Base-by-base conservation (phyloP, 371 early-diverging fungal genomes). In the Mucor irregularis region DNA sequence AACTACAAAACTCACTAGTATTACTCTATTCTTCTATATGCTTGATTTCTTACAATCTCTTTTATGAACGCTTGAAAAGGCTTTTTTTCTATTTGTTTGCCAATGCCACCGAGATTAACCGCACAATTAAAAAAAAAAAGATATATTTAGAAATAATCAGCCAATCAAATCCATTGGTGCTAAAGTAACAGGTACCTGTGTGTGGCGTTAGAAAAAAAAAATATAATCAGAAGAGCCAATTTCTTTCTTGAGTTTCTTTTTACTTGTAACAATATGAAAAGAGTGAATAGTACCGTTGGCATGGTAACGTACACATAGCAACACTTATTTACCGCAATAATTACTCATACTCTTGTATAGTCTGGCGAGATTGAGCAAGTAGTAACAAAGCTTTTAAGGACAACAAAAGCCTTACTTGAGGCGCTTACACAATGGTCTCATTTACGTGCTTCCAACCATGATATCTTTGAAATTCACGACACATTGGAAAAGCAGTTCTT, bases 361-460 rank as follows among this genome's bases (percentile, higher is more conserved):
- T 65, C 71, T 21, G 80, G 74, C 37, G 80, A 80, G 24, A 83
- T 84, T 56, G 86, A 86, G 42, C 80, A 75, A 39, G 83, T 80
- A 2, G 83, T 86, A 21, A 84, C 86, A 21, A 79, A 76, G 48
- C 61, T 86, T 14, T 47, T 86, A 50, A 70, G 84, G 40, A 82
- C 84, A 0, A 84, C 86, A 17, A 84, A 83, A 30, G 65, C 77
- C 6, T 58, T 86, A 8, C 53, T 86, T 11, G 86, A 86, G 53
- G 79, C 81, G 1, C 68, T 86, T 44, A 86, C 82, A 5, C 69
- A 68, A 14, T 86, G 86, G 86, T 77, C 83, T 9, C 67, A 65
- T 28, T 55, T 71, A 17, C 75, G 73, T 43, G 62, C 68, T 22
- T 67, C 69, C 13, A 80, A 78, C 31, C 56, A 62, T 3, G 74